Conservation (phyloP, 2,329 filamentous ascomycete genomes). For the Aspergillus nomiae region DNA sequence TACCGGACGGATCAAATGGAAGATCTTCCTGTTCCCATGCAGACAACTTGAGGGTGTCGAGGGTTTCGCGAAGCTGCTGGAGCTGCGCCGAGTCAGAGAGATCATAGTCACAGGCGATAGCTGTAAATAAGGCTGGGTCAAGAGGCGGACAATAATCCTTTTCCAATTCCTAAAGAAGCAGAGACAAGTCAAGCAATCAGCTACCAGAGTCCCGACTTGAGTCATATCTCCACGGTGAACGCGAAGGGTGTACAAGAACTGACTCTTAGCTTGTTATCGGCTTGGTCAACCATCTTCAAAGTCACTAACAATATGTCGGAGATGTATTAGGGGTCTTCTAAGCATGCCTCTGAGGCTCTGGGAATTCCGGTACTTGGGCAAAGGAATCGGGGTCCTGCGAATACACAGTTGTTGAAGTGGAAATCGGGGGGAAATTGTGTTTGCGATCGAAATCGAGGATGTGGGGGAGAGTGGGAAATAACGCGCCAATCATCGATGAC, state of each 20-base stretch:
- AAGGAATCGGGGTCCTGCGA: conserved; percentile 2
- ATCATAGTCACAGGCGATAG: conserved; percentile 75
- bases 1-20: conserved; percentile 77
- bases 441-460: background rate
- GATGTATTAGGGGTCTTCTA: conserved; percentile 12
- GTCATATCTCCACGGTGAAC: background rate
- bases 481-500: conserved; percentile 5
- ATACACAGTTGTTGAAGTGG: background rate
- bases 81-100: conserved; percentile 57
- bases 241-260: conserved; percentile 7
- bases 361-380: background rate
- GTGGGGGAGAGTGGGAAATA: background rate
- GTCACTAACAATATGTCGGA: conserved; percentile 19
- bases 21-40: conserved; percentile 69
- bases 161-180: conserved; percentile 49
- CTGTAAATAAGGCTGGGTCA: conserved; percentile 75
- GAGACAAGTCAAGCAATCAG: background rate
- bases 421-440: conserved; percentile 1
- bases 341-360: conserved; percentile 20
- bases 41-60: conserved; percentile 67
- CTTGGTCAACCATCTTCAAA: conserved; percentile 28
- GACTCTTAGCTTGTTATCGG: conserved; percentile 17
- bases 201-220: background rate
- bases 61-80: conserved; percentile 56
- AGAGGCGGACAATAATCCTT: conserved; percentile 72